A percentile compares a stretch with the other conserved stretches of the same genome.
Evolutionary conservation across 139 green algal genomes (phyloP).

Genomic region (Chlorella sp.): DNA sequence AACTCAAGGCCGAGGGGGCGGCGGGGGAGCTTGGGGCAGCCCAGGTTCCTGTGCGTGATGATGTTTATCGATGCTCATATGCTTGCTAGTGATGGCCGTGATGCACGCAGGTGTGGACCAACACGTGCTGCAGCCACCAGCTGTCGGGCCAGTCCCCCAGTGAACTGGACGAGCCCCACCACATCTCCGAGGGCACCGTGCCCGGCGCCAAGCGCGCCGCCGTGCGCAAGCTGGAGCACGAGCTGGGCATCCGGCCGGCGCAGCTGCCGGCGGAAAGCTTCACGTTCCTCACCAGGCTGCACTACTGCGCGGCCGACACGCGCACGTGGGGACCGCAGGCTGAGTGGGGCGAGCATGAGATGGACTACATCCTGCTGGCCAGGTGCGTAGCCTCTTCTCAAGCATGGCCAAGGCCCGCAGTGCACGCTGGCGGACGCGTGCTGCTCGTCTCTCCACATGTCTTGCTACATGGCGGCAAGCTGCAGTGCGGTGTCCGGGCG

Average conservation of each 20-base stretch:
- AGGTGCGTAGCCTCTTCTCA: slow-evolving; percentile 6
- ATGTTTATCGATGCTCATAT: too few species aligned
- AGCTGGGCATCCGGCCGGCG: slow-evolving; percentile 60
- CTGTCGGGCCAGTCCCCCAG: slow-evolving; percentile 70
- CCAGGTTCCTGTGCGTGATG: too few species aligned
- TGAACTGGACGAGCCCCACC: slow-evolving; percentile 49
- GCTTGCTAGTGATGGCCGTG: too few species aligned
- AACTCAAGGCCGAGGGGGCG: too few species aligned
- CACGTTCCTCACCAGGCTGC: slow-evolving; percentile 82
- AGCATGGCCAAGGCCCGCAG: too few species aligned
- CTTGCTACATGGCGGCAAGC: too few species aligned
- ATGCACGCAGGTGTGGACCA: slow-evolving; percentile 93
- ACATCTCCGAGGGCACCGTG: slow-evolving; percentile 23
- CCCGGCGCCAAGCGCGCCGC: slow-evolving; percentile 62
- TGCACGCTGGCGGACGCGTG: too few species aligned
- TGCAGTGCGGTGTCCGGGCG: too few species aligned
- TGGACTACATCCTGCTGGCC: slow-evolving; percentile 94
- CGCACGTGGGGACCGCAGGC: slow-evolving; percentile 41
- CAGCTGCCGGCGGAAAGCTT: slow-evolving; percentile 28
- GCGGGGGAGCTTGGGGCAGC: too few species aligned
- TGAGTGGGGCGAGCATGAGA: slow-evolving; percentile 87
- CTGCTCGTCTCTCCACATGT: too few species aligned
- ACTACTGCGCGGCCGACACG: slow-evolving; percentile 86
- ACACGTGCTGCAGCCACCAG: slow-evolving; percentile 96
- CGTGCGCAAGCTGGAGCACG: slow-evolving; percentile 84